Conservation (phyloP, 495 filamentous ascomycete species). For the Penicillium canariense region DNA sequence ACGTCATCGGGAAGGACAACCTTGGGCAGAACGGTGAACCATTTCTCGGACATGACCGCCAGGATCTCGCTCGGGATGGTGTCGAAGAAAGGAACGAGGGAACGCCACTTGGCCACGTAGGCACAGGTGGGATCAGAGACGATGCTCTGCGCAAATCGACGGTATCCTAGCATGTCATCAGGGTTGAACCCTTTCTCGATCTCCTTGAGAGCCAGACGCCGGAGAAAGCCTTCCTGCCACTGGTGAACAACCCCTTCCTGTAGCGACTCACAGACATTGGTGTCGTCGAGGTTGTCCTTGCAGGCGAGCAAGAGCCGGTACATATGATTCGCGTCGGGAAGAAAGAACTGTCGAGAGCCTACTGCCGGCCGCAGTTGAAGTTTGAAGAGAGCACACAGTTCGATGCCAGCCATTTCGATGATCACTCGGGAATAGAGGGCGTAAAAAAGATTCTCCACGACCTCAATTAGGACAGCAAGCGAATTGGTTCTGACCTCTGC, state of each 20-base stretch:
- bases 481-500: conserved; percentile 21
- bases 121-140: conserved; percentile 16
- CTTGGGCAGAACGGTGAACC: conserved; percentile 25
- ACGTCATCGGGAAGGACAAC: conserved; percentile 13
- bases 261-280: conserved; percentile 23
- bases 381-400: conserved; percentile 33
- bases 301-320: conserved; percentile 32
- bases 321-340: conserved; percentile 35
- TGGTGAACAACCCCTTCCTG: conserved; percentile 23
- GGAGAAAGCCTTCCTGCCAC: conserved; percentile 30
- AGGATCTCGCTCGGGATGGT: conserved; percentile 28
- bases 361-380: conserved; percentile 16
- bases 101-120: conserved; percentile 33
- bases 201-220: conserved; percentile 13
- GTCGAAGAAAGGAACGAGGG: conserved; percentile 23
- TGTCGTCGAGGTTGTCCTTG: conserved; percentile 34
- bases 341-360: conserved; percentile 12
- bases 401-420: conserved; percentile 37
- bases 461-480: conserved; percentile 28
- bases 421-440: conserved; percentile 35
- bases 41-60: conserved; percentile 37
- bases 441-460: conserved; percentile 38
- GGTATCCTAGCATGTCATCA: conserved; percentile 36
- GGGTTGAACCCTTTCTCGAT: conserved; percentile 1
- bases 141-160: conserved; percentile 23